Conservation (phyloP, 176 grass and related monocot species). For the Avena sativa region DNA sequence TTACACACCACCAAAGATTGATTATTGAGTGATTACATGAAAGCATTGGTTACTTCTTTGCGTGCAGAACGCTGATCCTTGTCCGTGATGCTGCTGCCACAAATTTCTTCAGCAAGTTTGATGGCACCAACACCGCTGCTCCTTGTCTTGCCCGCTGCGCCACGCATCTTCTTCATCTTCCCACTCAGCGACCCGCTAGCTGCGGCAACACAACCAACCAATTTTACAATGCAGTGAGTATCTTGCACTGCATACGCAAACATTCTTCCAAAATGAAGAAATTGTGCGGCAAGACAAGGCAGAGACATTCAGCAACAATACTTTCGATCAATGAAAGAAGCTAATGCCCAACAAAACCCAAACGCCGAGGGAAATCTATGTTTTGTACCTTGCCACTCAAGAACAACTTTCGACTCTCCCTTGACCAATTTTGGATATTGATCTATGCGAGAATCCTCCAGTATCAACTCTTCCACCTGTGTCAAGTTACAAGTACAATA, state of each 20-base stretch:
- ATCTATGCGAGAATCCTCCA: constrained; percentile 90
- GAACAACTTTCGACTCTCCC: constrained; percentile 87
- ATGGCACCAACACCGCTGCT: background rate
- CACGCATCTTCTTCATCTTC: constrained; percentile 54
- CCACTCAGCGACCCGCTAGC: constrained; percentile 66
- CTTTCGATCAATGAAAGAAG: background rate
- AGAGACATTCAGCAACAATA: background rate
- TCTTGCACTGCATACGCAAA: background rate
- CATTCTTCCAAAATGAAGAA: background rate
- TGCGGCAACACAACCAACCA: constrained; percentile 32
- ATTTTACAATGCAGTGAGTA: no score
- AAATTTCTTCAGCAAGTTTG: constrained; percentile 26
- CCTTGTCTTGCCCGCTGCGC: constrained; percentile 45
- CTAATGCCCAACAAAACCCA: no score
- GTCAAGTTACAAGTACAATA: constrained; percentile 20
- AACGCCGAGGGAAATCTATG: background rate
- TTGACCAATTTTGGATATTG: constrained; percentile 90
- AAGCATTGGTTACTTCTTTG: constrained; percentile 27
- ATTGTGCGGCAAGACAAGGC: background rate
- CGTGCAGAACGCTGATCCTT: background rate
- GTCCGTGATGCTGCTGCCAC: background rate
- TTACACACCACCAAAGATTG: background rate
- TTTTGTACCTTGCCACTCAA: constrained; percentile 90
- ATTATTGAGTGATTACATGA: constrained; percentile 4
- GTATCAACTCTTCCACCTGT: constrained; percentile 90